phyloP scores from a whole-genome alignment of 2,329 filamentous ascomycete genomes.

The Xylariaceae sp. region DNA sequence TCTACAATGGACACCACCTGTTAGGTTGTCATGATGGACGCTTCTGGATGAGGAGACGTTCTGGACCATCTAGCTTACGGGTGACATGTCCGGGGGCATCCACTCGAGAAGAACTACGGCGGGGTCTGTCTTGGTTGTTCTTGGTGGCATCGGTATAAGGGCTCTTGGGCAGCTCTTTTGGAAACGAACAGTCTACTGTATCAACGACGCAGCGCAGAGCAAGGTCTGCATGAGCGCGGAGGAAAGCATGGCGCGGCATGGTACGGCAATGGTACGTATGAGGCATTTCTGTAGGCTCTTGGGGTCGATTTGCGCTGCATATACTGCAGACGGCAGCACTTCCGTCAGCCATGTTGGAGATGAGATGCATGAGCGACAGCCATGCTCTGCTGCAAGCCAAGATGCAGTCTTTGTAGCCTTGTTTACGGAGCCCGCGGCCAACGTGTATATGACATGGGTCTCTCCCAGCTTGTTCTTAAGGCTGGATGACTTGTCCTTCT shows the following conservation, averaged over 20 bases:
- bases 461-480: slow-evolving; percentile 1
- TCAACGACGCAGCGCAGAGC: neutral
- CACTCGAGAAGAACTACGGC: too few relatives aligned
- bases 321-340: slow-evolving; percentile 15
- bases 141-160: too few relatives aligned
- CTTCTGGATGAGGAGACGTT: too few relatives aligned
- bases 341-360: slow-evolving; percentile 12
- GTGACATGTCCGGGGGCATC: too few relatives aligned
- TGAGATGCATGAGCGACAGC: slow-evolving; percentile 12
- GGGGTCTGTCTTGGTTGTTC: too few relatives aligned
- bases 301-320: slow-evolving; percentile 12
- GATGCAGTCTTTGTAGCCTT: slow-evolving; percentile 15
- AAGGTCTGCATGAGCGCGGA: slow-evolving; percentile 1
- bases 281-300: slow-evolving; percentile 19
- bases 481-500: slow-evolving; percentile 12
- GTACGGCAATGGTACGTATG: slow-evolving; percentile 10
- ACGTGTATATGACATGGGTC: slow-evolving; percentile 10
- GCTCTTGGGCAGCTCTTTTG: too few relatives aligned
- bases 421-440: slow-evolving; percentile 14
- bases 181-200: too few relatives aligned
- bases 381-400: neutral
- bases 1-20: too few relatives aligned
- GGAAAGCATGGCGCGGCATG: slow-evolving; percentile 1
- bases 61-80: too few relatives aligned
- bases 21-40: too few relatives aligned